These are phyloP conservation scores for Spergularia bocconei DNA, from an alignment of 148 eudicot genomes.

Conservation along the genomic window DNA sequence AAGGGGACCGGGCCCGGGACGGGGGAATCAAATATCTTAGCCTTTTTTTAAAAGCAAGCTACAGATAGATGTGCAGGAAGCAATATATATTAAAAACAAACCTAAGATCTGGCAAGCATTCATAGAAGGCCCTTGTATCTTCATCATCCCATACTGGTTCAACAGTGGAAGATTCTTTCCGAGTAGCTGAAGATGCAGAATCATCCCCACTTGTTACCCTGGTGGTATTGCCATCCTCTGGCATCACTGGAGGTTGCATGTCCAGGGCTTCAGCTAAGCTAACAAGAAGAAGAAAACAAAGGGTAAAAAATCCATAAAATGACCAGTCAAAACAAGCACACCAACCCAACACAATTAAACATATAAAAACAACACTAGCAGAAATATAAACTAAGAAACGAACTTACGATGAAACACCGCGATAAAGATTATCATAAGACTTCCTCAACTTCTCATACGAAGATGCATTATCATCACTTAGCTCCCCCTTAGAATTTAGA, in stretches of 20 bases:
- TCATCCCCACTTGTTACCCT: conserved; percentile 88
- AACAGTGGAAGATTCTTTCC: conserved; percentile 68
- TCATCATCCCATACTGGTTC: conserved; percentile 98
- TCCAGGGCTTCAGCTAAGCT: conserved; percentile 99
- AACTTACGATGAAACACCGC: conserved; percentile 94
- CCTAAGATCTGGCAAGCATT: conserved; percentile 96
- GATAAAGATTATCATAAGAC: conserved; percentile 80
- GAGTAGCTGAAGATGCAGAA: conserved; percentile 47
- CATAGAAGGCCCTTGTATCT: conserved; percentile 92
- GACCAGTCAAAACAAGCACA: not conserved
- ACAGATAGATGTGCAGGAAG: not conserved
- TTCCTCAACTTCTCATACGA: conserved; percentile 92
- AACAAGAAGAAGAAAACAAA: conserved; percentile 10
- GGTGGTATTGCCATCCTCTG: conserved; percentile 97
- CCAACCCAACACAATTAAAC: not conserved
- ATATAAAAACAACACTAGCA: not conserved
- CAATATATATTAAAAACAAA: conserved; percentile 26
- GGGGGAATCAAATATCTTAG: not conserved
- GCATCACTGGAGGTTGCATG: conserved; percentile 90
- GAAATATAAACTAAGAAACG: conserved; percentile 14
- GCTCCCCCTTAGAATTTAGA: conserved; percentile 88
- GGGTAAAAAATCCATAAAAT: not conserved
- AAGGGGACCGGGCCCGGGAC: too few relatives aligned
- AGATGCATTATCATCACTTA: conserved; percentile 84
- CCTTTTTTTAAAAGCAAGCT: conserved; percentile 5